Percentiles rank a stretch among this genome's conserved stretches.
These are phyloP conservation scores for Umbilicus rupestris DNA, from an alignment of 164 flowering plant genomes.

Conservation along the genomic window DNA sequence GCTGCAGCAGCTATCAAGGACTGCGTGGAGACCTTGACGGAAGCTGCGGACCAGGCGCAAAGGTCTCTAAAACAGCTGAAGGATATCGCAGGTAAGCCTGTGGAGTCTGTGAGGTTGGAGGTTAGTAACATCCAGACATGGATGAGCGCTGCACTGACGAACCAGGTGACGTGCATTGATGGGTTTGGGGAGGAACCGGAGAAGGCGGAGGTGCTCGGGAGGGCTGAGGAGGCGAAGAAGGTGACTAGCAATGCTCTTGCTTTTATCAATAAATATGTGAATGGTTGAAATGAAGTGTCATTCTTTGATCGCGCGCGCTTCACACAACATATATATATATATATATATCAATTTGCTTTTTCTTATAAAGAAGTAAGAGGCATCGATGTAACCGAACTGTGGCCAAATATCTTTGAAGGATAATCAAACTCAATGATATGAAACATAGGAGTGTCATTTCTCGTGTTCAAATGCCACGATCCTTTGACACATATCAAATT, in stretches of 20 bases:
- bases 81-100: conserved; percentile 13
- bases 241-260: conserved; percentile 83
- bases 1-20: conserved; percentile 56
- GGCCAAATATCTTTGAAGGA: too few species aligned
- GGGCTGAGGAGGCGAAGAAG: conserved; percentile 29
- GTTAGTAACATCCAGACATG: conserved; percentile 86
- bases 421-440: too few species aligned
- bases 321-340: too few species aligned
- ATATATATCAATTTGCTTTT: not conserved
- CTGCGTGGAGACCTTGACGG: conserved; percentile 50
- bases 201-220: conserved; percentile 33
- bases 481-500: too few species aligned
- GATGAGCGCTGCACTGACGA: conserved; percentile 90
- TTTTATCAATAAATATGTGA: conserved; percentile 45
- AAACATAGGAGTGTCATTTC: too few species aligned
- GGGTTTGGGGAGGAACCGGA: conserved; percentile 49
- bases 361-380: too few species aligned
- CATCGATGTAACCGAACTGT: too few species aligned
- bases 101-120: conserved; percentile 40
- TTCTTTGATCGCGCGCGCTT: too few species aligned
- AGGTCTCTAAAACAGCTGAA: conserved; percentile 56
- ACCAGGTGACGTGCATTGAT: conserved; percentile 80
- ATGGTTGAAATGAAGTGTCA: conserved; percentile 3
- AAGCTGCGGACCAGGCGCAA: conserved; percentile 59
- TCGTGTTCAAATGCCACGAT: too few species aligned